Base-by-base conservation (phyloP, 2,329 filamentous ascomycete species). In the Diaporthe longicolla region DNA sequence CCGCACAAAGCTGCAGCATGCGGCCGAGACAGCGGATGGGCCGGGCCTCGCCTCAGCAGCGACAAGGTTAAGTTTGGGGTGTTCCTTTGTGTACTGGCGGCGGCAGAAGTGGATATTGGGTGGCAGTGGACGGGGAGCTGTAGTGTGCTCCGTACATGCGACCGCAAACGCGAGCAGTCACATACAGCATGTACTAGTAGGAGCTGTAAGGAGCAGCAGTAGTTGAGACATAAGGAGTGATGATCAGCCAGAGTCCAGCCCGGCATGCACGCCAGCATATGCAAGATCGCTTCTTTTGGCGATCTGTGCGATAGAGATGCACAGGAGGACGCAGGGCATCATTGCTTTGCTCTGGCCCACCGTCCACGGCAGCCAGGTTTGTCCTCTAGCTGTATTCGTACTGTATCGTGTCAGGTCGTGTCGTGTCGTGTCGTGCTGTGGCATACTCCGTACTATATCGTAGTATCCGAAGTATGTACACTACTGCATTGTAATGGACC, bases 21-120 rank as follows among this genome's bases (percentile, higher is more conserved):
- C 58, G 26, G 73, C 73, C 73, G 73, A 74, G 73, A 74, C 73
- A 74, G 63, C 45, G 48, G 73, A 74, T 35, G 61, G 73, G 61
- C 55, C 61, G 58, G 63, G n/a, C 63, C 45, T 68, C 63, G 63
- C 48, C 63, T 54, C 63, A 68, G 63, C 48, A 26, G 29, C 19
- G 63, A 26, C 48, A 54, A 68, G 63, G 63, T 68, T 32, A 37
- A 17, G 63, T 26, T 52, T 40, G 19, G 37, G 32, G 48, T 68
- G 63, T 19, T 19, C 13, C 40, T 43, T n/a, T 19, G 63, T 66
- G 40, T 65, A 63, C 35, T 15, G 21, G 43, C 26, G 61, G 11
- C 40, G 29, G 61, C 61, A 37, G 61, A 52, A 66, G 63, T 68
- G 63, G 63, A 40, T 54, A 54, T 63, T 48, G 59, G 9, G 37